A percentile compares a stretch with the other conserved stretches of the same genome.
These are phyloP conservation scores for Kockovaella imperatae DNA, from an alignment of 768 basidiomycete species.

Conservation along the genomic window DNA sequence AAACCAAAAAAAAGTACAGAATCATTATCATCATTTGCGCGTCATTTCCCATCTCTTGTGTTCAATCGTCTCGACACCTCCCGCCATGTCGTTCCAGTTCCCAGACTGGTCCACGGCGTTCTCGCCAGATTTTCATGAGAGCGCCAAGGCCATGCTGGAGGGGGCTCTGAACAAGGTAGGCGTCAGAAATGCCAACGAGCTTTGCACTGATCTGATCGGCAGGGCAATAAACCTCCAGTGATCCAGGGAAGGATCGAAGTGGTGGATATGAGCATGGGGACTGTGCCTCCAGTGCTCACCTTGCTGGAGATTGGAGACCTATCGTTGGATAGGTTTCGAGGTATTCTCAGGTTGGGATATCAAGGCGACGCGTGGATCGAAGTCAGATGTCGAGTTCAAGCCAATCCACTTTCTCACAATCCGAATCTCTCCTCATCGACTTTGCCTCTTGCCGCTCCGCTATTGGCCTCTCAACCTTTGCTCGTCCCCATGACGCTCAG, in stretches of 20 bases:
- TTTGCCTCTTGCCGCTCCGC: constrained; percentile 45
- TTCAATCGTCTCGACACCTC: too few relatives aligned
- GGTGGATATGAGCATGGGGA: constrained; percentile 98
- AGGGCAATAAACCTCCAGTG: constrained; percentile 93
- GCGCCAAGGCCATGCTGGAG: constrained; percentile 94
- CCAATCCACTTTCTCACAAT: constrained; percentile 61
- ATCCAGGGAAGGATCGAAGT: constrained; percentile 97
- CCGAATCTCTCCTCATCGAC: constrained; percentile 40
- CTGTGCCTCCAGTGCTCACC: constrained; percentile 89
- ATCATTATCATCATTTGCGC: too few relatives aligned
- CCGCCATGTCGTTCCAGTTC: constrained; percentile 55
- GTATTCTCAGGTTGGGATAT: constrained; percentile 92
- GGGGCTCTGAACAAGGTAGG: constrained; percentile 47
- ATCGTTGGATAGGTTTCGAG: constrained; percentile 88
- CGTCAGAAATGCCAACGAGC: neutral
- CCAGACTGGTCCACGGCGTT: constrained; percentile 80
- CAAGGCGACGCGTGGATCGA: constrained; percentile 68
- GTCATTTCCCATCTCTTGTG: too few relatives aligned
- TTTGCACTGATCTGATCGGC: neutral
- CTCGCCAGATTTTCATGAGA: constrained; percentile 89
- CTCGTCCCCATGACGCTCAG: constrained; percentile 97
- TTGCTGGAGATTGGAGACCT: constrained; percentile 96
- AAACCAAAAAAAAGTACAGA: too few relatives aligned
- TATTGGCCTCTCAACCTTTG: constrained; percentile 88
- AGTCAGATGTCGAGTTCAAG: constrained; percentile 48